These are phyloP conservation scores for Aspergillus haitiensis DNA, from an alignment of 495 filamentous ascomycete species.

Conservation along the genomic window DNA sequence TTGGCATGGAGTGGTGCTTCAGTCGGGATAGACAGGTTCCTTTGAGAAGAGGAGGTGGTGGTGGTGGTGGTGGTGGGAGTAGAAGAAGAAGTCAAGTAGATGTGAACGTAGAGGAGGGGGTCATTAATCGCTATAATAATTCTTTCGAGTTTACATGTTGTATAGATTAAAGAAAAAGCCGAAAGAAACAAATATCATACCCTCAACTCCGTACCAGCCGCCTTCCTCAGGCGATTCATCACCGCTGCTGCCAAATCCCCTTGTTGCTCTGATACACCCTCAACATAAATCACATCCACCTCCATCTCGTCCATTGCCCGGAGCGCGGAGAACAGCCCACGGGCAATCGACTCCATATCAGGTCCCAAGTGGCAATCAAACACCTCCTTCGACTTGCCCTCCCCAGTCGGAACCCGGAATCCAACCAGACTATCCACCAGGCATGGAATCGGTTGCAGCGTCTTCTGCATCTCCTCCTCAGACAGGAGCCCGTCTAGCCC, in stretches of 20 bases:
- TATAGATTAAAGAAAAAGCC: too few species aligned
- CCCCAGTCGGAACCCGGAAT: constrained; percentile 36
- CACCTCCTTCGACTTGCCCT: constrained; percentile 34
- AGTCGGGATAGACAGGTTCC: too few species aligned
- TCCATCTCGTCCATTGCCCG: constrained; percentile 76
- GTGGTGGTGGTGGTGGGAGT: too few species aligned
- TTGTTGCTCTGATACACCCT: constrained; percentile 75
- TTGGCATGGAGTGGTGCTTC: too few species aligned
- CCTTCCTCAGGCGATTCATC: constrained; percentile 94
- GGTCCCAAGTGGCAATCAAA: constrained; percentile 63
- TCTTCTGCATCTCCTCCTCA: constrained; percentile 28
- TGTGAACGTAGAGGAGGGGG: too few species aligned
- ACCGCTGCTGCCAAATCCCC: constrained; percentile 87
- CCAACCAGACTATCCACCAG: constrained; percentile 33
- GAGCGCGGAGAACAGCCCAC: constrained; percentile 82
- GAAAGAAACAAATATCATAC: constrained; percentile 37
- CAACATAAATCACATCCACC: constrained; percentile 86
- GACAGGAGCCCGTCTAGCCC: constrained; percentile 33
- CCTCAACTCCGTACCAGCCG: constrained; percentile 57
- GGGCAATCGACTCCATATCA: constrained; percentile 70
- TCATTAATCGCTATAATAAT: too few species aligned
- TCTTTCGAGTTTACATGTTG: too few species aligned
- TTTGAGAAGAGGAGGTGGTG: too few species aligned
- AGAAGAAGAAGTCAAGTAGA: background rate
- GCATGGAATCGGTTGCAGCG: constrained; percentile 28